A percentile compares a stretch with the other conserved stretches of the same genome.
These are phyloP conservation scores for Fusarium sp. DNA, from an alignment of 2,329 filamentous ascomycete genomes.

Conservation along the genomic window DNA sequence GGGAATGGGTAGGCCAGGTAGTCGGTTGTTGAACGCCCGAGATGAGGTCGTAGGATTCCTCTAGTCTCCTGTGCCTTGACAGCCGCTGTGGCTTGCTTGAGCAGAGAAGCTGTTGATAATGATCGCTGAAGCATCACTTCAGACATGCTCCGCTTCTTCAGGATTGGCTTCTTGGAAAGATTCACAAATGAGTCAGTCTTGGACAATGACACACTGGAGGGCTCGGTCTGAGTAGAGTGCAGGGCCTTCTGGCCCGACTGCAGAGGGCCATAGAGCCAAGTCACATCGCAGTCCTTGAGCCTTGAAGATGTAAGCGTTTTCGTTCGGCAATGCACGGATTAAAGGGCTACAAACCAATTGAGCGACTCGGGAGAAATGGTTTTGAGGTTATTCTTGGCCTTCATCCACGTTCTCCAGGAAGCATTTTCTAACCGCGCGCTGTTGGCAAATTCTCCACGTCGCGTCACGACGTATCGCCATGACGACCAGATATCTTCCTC, in stretches of 20 bases:
- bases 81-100: slow-evolving; percentile 89
- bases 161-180: slow-evolving; percentile 82
- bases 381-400: slow-evolving; percentile 86
- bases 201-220: slow-evolving; percentile 58
- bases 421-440: slow-evolving; percentile 90
- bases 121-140: slow-evolving; percentile 94
- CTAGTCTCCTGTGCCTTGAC: slow-evolving; percentile 83
- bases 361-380: slow-evolving; percentile 92
- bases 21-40: slow-evolving; percentile 76
- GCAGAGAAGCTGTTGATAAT: slow-evolving; percentile 85
- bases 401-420: slow-evolving; percentile 97
- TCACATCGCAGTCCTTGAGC: slow-evolving; percentile 97
- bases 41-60: slow-evolving; percentile 62
- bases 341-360: slow-evolving; percentile 76
- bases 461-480: slow-evolving; percentile 91
- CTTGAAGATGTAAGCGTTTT: slow-evolving; percentile 60
- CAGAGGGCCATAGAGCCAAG: slow-evolving; percentile 95
- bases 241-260: slow-evolving; percentile 76
- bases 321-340: neutral
- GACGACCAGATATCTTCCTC: slow-evolving; percentile 98
- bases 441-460: slow-evolving; percentile 83
- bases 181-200: slow-evolving; percentile 74
- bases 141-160: slow-evolving; percentile 97
- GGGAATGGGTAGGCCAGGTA: slow-evolving; percentile 74
- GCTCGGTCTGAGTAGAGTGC: slow-evolving; percentile 58